Conservation (phyloP, 192 early-diverging fungal genomes). For the Backusella luteola region DNA sequence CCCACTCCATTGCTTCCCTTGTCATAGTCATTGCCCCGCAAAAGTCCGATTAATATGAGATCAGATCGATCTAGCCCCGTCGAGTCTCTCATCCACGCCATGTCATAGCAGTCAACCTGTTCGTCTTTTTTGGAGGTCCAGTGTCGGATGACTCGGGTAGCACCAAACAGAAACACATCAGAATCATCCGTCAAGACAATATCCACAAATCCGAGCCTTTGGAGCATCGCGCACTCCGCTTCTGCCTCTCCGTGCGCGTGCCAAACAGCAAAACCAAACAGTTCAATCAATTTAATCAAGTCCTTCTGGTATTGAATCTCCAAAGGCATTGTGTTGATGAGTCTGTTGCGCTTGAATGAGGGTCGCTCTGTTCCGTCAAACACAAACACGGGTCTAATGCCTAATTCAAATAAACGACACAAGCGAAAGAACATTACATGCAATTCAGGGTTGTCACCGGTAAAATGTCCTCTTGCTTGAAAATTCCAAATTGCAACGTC, state of each 20-base stretch:
- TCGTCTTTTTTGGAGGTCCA: slow-evolving; percentile 16
- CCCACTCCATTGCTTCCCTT: slow-evolving; percentile 21
- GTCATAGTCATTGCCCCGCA: slow-evolving; percentile 26
- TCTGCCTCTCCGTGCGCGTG: slow-evolving; percentile 37
- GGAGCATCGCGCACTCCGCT: slow-evolving; percentile 37
- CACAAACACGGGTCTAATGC: slow-evolving; percentile 32
- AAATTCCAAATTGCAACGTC: slow-evolving; percentile 20
- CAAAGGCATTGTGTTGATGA: not conserved
- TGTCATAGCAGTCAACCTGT: not conserved
- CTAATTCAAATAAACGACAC: slow-evolving; percentile 16
- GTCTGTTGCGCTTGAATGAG: slow-evolving; percentile 7
- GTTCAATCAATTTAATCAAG: slow-evolving; percentile 6
- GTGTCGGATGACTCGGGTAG: slow-evolving; percentile 16
- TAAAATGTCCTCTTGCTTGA: not conserved
- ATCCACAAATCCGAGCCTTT: slow-evolving; percentile 23
- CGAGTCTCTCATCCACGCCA: not conserved
- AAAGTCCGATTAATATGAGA: slow-evolving; percentile 22
- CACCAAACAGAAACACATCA: slow-evolving; percentile 41
- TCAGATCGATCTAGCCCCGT: slow-evolving; percentile 22
- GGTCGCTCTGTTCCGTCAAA: slow-evolving; percentile 30
- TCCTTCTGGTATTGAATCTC: not conserved
- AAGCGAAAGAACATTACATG: slow-evolving; percentile 22
- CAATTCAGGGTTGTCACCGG: not conserved
- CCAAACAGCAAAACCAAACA: slow-evolving; percentile 27
- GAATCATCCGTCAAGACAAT: slow-evolving; percentile 36